Conservation (phyloP, 2,329 filamentous ascomycete species). For the Alternaria ethzedia region DNA sequence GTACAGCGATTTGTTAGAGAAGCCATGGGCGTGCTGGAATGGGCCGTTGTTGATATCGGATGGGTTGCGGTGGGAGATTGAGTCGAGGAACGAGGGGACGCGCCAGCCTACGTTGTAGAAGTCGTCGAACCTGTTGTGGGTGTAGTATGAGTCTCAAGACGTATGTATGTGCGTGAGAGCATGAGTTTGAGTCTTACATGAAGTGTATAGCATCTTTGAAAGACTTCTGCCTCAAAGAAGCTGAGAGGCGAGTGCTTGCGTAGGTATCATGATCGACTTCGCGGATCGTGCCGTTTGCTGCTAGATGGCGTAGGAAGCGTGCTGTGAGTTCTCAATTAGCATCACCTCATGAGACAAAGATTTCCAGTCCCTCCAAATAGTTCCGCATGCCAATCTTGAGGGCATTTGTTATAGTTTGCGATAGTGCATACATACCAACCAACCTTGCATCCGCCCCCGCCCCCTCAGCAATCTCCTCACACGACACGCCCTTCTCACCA, state of each 20-base stretch:
- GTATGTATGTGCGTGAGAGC: too few relatives aligned
- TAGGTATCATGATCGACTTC: conserved; percentile 10
- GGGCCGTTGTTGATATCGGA: conserved; percentile 10
- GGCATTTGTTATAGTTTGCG: neutral
- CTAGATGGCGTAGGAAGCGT: conserved; percentile 13
- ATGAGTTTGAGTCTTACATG: too few relatives aligned
- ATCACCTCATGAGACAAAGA: fast-evolving
- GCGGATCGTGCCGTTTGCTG: conserved; percentile 12
- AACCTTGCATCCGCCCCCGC: neutral
- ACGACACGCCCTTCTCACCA: neutral
- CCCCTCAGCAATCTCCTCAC: neutral
- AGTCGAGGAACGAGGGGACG: conserved; percentile 13
- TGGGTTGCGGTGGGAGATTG: conserved; percentile 10
- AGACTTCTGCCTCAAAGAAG: conserved; percentile 11
- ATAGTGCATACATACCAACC: neutral
- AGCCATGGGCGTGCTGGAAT: conserved; percentile 11
- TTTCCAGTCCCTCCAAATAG: neutral
- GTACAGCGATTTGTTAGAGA: neutral
- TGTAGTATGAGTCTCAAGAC: too few relatives aligned
- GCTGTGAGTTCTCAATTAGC: neutral
- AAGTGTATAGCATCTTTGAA: conserved; percentile 10
- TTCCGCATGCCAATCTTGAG: neutral
- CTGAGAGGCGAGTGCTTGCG: conserved; percentile 12
- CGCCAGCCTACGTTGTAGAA: conserved; percentile 18
- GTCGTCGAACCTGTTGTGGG: conserved; percentile 8